Percentiles rank a stretch among this genome's conserved stretches.
Evolutionary conservation across 768 basidiomycete species (phyloP).

Genomic region (Lactarius vividus): DNA sequence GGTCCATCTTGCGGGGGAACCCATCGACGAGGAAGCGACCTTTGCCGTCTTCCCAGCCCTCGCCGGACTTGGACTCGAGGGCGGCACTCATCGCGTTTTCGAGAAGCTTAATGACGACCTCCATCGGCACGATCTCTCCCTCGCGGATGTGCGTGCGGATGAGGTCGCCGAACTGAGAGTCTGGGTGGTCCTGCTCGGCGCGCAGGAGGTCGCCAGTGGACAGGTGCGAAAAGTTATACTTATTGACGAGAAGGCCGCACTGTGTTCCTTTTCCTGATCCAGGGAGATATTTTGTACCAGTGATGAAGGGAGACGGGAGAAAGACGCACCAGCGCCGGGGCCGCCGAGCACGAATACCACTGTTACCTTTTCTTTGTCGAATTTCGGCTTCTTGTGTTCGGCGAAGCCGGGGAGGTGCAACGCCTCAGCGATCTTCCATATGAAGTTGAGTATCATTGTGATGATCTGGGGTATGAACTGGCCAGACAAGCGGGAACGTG

Average conservation of each 20-base stretch:
- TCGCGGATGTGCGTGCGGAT: conserved; percentile 88
- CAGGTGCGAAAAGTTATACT: conserved; percentile 88
- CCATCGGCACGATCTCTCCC: conserved; percentile 93
- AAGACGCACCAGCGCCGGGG: conserved; percentile 80
- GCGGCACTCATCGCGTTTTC: conserved; percentile 84
- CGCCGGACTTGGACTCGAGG: conserved; percentile 43
- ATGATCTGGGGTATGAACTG: conserved; percentile 42
- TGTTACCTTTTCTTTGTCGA: conserved; percentile 70
- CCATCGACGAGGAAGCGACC: conserved; percentile 96
- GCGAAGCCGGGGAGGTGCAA: conserved; percentile 31
- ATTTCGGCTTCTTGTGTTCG: conserved; percentile 33
- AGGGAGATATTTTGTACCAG: neutral
- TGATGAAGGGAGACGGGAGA: conserved; percentile 5
- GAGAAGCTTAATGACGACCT: conserved; percentile 93
- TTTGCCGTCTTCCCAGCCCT: conserved; percentile 65
- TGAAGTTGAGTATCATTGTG: conserved; percentile 39
- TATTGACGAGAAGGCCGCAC: conserved; percentile 76
- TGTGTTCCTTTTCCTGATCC: conserved; percentile 91
- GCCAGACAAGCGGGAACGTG: conserved; percentile 60
- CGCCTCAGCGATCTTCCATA: conserved; percentile 42
- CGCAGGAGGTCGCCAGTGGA: conserved; percentile 98
- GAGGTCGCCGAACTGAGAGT: conserved; percentile 77
- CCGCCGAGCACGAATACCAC: conserved; percentile 97
- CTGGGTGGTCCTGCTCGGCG: conserved; percentile 86
- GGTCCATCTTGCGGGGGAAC: conserved; percentile 98